Base-by-base conservation (phyloP, 2,329 filamentous ascomycete genomes). In the Diaporthe ilicicola region DNA sequence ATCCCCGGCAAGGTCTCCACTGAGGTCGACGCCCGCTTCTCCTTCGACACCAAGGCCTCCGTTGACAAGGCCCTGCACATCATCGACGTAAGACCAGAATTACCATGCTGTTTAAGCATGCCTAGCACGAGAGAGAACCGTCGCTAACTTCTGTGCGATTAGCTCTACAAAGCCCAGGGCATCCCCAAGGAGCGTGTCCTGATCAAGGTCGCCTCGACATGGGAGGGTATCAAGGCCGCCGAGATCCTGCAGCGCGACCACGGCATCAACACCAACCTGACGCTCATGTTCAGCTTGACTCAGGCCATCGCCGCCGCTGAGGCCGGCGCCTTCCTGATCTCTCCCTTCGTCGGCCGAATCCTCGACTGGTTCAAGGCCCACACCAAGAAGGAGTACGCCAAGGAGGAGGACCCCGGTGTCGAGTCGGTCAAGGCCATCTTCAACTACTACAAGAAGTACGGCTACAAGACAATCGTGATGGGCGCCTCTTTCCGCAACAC, bases 401-500 rank as follows among this genome's bases (percentile, higher is more conserved):
- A 94, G 83, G 87, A 93, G 84, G 93, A 97, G 83, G 96, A 99
- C 88, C 96, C 96, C 70, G 96, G 96, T 88, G 96, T 99, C 84
- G 90, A 94, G 87, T 95, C 93, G 76, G 96, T 99, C 81, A 89
- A 95, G 89, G 82, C 79, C 84, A 99, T 99, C 88, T 99, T 92
- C 91, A 96, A 99, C 91, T 99, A 99, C 93, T 99, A 99, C 93
- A 99, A 99, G 94, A 98, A 98, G 90, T 94, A 87, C 84, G 94
- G 93, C 84, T 98, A 99, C 92, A 97, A 97, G 79, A 99, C 96
- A 84, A 98, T 98, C 79, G 96, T 99, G 85, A 99, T 99, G 96
- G 96, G 96, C 81, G 96, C 96, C 77, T 98, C 95, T 50, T 99
- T 99, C 94, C 92, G 96, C 83, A 98, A 93, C 88, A 87, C 87